Base-by-base conservation (phyloP, 2,329 filamentous ascomycete genomes). In the Verticillium albo-atrum region DNA sequence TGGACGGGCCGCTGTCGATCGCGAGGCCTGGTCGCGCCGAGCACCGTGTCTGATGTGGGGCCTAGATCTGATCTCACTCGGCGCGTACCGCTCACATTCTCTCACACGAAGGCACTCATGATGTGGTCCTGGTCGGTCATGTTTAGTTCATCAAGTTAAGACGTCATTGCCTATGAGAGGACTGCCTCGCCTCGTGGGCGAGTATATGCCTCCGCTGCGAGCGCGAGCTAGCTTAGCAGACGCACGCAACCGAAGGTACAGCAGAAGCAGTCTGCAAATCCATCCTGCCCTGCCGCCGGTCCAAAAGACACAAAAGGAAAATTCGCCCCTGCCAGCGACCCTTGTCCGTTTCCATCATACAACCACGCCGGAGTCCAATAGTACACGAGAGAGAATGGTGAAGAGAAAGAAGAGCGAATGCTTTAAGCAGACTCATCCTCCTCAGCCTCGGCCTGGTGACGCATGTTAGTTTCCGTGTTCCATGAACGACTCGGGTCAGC, bases 361-460 rank as follows among this genome's bases (percentile, higher is more conserved):
- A 53, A 7, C 51, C 51, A 26, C 51, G 51, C 51, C 51, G 42
- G n/a, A 53, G 51, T 17, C 51, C 51, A 53, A 53, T 53, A 53
- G 51, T 53, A 53, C 51, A 53, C 14, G 27, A 30, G 51, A 53
- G 51, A 53, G 25, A 47, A 47, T 47, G n/a, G n/a, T 47, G 42
- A 7, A 53, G 51, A 28, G 28, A 12, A 20, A 28, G 28, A 28
- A 53, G 25, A 28, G 51, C 25, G 3, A 5, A 28, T 17, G 51
- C 12, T 26, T 69, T 69, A 79, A 56, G 75, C 74, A 53, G 77
- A 79, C 69, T 88, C 86, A 62, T 85, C 80, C 59, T 74, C 72
- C 55, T 84, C 83, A 68, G 79, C 83, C 62, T 79, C 82, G 71
- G 83, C 83, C 82, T 87, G 73, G n/a, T n/a, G n/a, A 68, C 56